These are phyloP conservation scores for Clonostachys rhizophaga DNA, from an alignment of 2,329 filamentous ascomycete species.

Conservation along the genomic window DNA sequence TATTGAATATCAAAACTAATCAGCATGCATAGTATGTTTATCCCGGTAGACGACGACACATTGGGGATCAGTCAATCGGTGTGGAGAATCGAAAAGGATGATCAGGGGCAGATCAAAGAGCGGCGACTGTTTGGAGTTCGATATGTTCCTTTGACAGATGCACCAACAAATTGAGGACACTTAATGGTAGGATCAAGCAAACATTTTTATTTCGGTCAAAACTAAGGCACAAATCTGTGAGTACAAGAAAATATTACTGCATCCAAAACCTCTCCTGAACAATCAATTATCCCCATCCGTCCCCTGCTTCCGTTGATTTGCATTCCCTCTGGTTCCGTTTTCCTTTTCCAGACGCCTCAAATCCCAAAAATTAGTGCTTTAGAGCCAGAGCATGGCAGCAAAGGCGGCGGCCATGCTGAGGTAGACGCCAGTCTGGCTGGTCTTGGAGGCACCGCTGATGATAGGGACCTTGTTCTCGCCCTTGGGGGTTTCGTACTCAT, in stretches of 20 bases:
- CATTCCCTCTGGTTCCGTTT: background rate
- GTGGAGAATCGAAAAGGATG: constrained; percentile 71
- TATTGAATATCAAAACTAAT: background rate
- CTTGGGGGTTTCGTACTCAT: no score
- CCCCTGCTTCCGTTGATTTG: background rate
- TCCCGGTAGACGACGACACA: constrained; percentile 61
- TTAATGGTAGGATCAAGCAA: background rate
- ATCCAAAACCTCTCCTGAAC: background rate
- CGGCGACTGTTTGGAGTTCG: constrained; percentile 64
- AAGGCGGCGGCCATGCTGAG: constrained; percentile 2
- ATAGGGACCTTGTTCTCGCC: background rate
- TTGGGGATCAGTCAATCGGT: constrained; percentile 54
- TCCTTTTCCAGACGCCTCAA: background rate
- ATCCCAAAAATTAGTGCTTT: background rate
- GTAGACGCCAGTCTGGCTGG: background rate
- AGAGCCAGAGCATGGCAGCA: constrained; percentile 2
- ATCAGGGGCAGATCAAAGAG: constrained; percentile 53
- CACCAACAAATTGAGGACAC: constrained; percentile 30
- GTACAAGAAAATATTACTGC: no score
- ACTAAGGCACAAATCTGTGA: background rate
- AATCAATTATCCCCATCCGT: background rate
- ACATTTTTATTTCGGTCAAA: background rate
- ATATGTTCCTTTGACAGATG: constrained; percentile 75
- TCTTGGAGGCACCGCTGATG: background rate
- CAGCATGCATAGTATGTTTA: constrained; percentile 55